These are phyloP conservation scores for Leishmania major DNA, from an alignment of 208 protist species.

Conservation along the genomic window DNA sequence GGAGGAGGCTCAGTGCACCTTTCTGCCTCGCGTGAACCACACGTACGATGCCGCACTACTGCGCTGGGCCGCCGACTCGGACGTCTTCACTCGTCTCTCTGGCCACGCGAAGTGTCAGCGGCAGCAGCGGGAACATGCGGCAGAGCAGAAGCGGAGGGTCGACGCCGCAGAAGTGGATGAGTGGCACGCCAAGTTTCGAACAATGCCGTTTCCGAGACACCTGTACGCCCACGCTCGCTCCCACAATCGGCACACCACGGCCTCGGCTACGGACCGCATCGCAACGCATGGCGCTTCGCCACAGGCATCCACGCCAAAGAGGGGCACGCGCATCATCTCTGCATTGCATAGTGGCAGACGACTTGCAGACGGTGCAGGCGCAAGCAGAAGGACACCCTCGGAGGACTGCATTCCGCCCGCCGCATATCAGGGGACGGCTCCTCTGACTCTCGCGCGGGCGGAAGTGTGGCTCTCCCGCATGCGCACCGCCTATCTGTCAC, in stretches of 20 bases:
- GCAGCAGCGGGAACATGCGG: neutral
- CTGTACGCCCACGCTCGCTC: neutral
- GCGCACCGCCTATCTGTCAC: neutral
- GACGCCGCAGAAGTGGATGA: neutral
- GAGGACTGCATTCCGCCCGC: neutral
- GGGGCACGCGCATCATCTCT: neutral
- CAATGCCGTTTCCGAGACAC: neutral
- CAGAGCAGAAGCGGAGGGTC: neutral
- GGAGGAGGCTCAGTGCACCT: conserved; percentile 9
- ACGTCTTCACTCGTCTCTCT: conserved; percentile 19
- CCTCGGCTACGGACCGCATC: neutral
- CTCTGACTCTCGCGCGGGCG: neutral
- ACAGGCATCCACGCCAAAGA: neutral
- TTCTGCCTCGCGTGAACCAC: conserved; percentile 18
- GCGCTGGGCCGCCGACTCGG: neutral
- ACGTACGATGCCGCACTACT: conserved; percentile 5
- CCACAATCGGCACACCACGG: neutral
- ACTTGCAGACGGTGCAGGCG: neutral
- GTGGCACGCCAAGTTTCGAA: neutral
- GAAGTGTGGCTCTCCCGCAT: neutral
- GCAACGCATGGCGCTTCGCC: no score
- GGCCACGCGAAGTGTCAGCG: conserved; percentile 19
- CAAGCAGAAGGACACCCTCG: neutral
- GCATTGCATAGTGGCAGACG: neutral
- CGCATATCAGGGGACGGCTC: neutral